Base-by-base conservation (phyloP, 495 filamentous ascomycete genomes). In the Apodospora peruviana region DNA sequence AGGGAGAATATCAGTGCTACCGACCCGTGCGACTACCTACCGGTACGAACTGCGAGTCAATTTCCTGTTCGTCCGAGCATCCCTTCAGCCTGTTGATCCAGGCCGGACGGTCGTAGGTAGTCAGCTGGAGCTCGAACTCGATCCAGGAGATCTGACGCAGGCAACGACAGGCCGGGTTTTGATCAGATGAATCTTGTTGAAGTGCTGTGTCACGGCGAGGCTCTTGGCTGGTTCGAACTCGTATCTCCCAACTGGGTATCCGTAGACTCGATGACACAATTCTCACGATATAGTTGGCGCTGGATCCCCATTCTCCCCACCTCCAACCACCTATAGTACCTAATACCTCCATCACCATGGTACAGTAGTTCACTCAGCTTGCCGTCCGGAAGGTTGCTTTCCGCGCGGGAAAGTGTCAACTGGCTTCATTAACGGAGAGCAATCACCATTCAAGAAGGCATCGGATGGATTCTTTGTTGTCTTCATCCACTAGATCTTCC, bases 81-180 rank as follows among this genome's bases (percentile, higher is more conserved):
- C 18, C 36, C 47, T 50, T 57, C 53, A 54, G 56, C 48, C 53
- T 52, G 56, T 49, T 53, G 23, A 51, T 51, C 55, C 47, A 36
- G 46, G 39, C 43, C 40, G 5, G n/a, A n/a, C n/a, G n/a, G n/a
- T n/a, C n/a, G n/a, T n/a, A n/a, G n/a, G n/a, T n/a, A n/a, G n/a
- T n/a, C n/a, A n/a, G n/a, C n/a, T n/a, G n/a, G n/a, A 40, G 18
- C 41, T 24, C 40, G 39, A 42, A 23, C 25, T 29, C 43, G 43
- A 45, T 22, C 9, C 27, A 47, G 44, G 50, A 37, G 36, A 38
- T 38, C 7, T n/a, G n/a, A n/a, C n/a, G n/a, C n/a, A n/a, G n/a
- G n/a, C n/a, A n/a, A n/a, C n/a, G n/a, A n/a, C n/a, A n/a, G n/a
- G n/a, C n/a, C n/a, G n/a, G n/a, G n/a, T n/a, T 32, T 7, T 14